Conservation (phyloP, 306 rosid species). For the Fragaria vesca region DNA sequence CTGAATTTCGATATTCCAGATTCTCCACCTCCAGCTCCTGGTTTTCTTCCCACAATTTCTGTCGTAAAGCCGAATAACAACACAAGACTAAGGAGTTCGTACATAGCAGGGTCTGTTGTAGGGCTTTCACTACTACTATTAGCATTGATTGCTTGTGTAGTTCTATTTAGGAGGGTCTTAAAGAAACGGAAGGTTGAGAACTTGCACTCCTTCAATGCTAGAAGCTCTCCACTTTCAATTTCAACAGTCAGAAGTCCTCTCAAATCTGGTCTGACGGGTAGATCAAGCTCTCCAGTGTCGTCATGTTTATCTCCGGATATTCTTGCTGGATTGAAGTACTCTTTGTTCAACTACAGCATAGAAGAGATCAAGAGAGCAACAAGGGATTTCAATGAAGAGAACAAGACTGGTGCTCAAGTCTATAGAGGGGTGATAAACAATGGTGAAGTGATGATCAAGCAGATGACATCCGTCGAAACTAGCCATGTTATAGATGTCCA, state of each 20-base stretch:
- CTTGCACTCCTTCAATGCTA: slow-evolving; percentile 29
- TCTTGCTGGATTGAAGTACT: slow-evolving; percentile 59
- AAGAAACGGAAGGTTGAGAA: slow-evolving; percentile 37
- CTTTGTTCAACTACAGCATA: slow-evolving; percentile 47
- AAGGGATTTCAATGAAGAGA: slow-evolving; percentile 50
- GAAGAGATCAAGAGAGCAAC: slow-evolving; percentile 53
- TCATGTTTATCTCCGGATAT: slow-evolving; percentile 59
- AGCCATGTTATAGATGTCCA: slow-evolving; percentile 54
- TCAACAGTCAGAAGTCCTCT: slow-evolving; percentile 37
- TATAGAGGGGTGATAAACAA: slow-evolving; percentile 43
- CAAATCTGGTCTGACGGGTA: slow-evolving; percentile 18
- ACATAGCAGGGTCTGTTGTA: slow-evolving; percentile 43
- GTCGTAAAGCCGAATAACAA: slow-evolving; percentile 4
- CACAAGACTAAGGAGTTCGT: slow-evolving; percentile 28
- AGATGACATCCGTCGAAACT: slow-evolving; percentile 50
- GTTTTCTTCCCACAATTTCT: slow-evolving; percentile 46
- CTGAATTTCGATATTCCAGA: slow-evolving; percentile 30
- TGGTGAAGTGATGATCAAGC: slow-evolving; percentile 57
- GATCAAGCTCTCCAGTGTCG: slow-evolving; percentile 31
- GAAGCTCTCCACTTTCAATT: slow-evolving; percentile 33
- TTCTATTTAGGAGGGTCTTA: slow-evolving; percentile 35
- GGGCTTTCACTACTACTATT: slow-evolving; percentile 37
- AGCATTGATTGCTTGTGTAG: slow-evolving; percentile 40
- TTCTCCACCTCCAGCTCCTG: slow-evolving; percentile 56
- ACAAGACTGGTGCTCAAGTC: slow-evolving; percentile 36